A percentile compares a stretch with the other conserved stretches of the same genome.
Evolutionary conservation across 1,284 basidiomycete genomes (phyloP).

Genomic region (Heterobasidion irregulare): DNA sequence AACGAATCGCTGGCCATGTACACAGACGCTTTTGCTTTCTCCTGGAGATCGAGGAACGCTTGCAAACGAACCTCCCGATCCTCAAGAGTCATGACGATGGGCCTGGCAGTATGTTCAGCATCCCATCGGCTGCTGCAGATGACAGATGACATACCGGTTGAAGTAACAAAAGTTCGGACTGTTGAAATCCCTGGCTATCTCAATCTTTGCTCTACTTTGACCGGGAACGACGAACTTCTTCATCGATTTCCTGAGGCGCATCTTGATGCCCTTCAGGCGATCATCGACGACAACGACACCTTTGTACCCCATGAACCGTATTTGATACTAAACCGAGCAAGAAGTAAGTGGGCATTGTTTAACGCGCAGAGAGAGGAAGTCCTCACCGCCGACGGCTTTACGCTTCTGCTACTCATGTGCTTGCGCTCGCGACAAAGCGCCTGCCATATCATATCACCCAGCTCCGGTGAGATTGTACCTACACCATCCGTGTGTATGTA

Average conservation of each 20-base stretch:
- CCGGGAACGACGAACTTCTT: slow-evolving; percentile 53
- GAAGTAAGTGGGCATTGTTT: neutral
- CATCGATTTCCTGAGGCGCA: slow-evolving; percentile 66
- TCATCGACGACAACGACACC: slow-evolving; percentile 67
- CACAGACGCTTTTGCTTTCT: slow-evolving; percentile 37
- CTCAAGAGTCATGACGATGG: slow-evolving; percentile 15
- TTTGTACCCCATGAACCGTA: slow-evolving; percentile 69
- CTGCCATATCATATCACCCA: slow-evolving; percentile 48
- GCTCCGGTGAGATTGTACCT: slow-evolving; percentile 57
- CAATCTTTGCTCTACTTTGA: slow-evolving; percentile 40
- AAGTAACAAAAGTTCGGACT: slow-evolving; percentile 46
- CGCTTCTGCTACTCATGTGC: slow-evolving; percentile 20
- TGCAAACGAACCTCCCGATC: slow-evolving; percentile 39
- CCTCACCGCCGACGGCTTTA: slow-evolving; percentile 48
- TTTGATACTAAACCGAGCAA: slow-evolving; percentile 43
- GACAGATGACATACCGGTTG: slow-evolving; percentile 36
- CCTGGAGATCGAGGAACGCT: slow-evolving; percentile 46
- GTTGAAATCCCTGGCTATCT: slow-evolving; percentile 55
- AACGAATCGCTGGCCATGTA: slow-evolving; percentile 43
- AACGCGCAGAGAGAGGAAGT: neutral
- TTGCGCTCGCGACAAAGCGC: slow-evolving; percentile 28
- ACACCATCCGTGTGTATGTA: slow-evolving; percentile 62
- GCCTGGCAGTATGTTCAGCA: slow-evolving; percentile 4
- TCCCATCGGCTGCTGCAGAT: neutral
- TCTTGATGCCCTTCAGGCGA: slow-evolving; percentile 40